Evolutionary conservation across 2,329 filamentous ascomycete genomes (phyloP), one percentile per base, ranked within the genome.

Genomic region (Boeremia exigua): DNA sequence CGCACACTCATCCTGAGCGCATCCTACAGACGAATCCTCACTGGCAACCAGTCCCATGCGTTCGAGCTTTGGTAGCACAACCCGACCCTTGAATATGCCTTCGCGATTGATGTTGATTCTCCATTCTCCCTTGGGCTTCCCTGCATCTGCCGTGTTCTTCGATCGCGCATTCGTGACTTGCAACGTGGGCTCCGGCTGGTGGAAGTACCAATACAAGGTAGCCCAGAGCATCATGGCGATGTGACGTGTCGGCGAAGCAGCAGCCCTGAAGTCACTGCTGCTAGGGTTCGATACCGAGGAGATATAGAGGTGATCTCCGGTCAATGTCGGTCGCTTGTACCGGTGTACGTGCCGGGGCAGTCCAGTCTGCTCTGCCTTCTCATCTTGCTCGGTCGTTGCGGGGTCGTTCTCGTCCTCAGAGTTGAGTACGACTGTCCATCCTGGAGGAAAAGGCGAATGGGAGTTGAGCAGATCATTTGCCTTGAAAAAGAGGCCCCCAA

Each of bases 221-320:
- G 92, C 87, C 91, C 92, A 98, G 6, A 98, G 83, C 89, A 97
- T 96, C 91, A 97, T 92, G 63, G 94, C 94, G 57, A 96, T 91
- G 77, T 96, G 91, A 39, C 93, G 83, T 0, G 92, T 95, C 0
- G 91, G 91, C 59, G 92, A 96, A 12, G 83, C 86, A 1, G 89
- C 85, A 1, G 91, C 86, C 71, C 90, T 91, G 78, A 89, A 96
- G 44, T 96, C 92, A 71, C 79, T 86, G 73, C 82, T 90, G 45
- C 89, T 89, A 0, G 94, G 92, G 63, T 90, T 91, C 45, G 91
- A 94, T 60, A 96, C 92, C 58, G 91, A 94, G 4, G 92, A 96
- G 67, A 98, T 94, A 79, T 93, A 97, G 54, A 97, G 82, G 66
- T 86, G 88, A 75, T 98, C 94, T 72, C 87, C 85, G 29, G 86